Conservation (phyloP, 176 grass and related monocot species). For the Aegilops longissima region DNA sequence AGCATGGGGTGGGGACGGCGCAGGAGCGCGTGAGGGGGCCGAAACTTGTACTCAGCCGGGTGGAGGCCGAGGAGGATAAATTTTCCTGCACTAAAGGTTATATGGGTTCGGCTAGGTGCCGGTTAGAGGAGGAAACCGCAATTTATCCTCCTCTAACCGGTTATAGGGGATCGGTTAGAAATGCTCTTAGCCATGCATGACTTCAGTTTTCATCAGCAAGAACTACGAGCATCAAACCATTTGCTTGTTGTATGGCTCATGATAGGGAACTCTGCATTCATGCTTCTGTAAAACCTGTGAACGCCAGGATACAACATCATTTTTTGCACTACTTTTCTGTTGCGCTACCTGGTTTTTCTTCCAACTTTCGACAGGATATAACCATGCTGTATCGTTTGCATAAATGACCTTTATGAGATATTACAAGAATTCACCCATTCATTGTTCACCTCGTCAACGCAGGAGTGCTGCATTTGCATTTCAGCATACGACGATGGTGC, state of each 20-base stretch:
- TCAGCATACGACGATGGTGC: constrained; percentile 70
- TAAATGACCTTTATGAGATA: not conserved
- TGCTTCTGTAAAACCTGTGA: not conserved
- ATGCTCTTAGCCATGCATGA: not conserved
- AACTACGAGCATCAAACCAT: not conserved
- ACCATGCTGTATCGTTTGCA: not conserved
- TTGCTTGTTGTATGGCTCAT: not conserved
- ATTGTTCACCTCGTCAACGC: constrained; percentile 11
- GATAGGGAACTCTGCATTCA: not conserved
- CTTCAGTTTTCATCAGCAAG: not conserved
- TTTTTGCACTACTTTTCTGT: not conserved
- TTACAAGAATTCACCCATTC: not conserved
- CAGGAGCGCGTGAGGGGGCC: too few relatives aligned
- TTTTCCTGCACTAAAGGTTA: too few relatives aligned
- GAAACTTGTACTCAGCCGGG: too few relatives aligned
- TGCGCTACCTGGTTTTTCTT: not conserved
- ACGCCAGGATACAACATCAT: not conserved
- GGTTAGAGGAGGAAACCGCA: too few relatives aligned
- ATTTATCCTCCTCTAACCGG: too few relatives aligned
- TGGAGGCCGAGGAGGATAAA: too few relatives aligned
- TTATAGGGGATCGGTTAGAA: too few relatives aligned
- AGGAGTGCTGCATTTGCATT: constrained; percentile 89
- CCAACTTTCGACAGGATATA: not conserved
- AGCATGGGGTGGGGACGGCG: too few relatives aligned
- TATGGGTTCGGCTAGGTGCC: too few relatives aligned